Conservation (phyloP, 1,284 basidiomycete genomes). For the Apiotrichum gamsii region DNA sequence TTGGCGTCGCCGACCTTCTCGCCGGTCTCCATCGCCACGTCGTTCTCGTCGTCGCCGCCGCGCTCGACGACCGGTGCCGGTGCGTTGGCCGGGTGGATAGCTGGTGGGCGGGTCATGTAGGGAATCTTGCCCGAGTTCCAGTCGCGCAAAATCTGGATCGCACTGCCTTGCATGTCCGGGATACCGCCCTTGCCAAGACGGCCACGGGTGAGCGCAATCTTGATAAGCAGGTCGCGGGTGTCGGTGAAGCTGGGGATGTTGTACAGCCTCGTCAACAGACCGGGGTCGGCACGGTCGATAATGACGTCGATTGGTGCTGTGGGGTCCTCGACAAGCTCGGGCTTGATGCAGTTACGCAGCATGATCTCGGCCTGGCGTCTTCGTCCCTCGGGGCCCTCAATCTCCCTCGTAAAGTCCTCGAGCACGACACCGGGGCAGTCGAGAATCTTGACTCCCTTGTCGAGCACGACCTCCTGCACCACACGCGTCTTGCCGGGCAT, state of each 20-base stretch:
- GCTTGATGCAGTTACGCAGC: constrained; percentile 86
- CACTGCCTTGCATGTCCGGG: constrained; percentile 77
- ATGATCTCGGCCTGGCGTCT: constrained; percentile 63
- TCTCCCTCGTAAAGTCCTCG: constrained; percentile 56
- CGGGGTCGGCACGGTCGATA: constrained; percentile 59
- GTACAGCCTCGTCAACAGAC: constrained; percentile 73
- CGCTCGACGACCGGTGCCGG: constrained; percentile 11
- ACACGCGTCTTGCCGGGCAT: constrained; percentile 93
- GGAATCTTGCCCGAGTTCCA: constrained; percentile 97
- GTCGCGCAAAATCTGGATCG: constrained; percentile 78
- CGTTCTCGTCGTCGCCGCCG: constrained; percentile 23
- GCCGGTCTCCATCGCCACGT: constrained; percentile 35
- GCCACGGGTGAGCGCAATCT: constrained; percentile 80
- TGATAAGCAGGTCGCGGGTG: constrained; percentile 80
- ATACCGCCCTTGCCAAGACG: constrained; percentile 84
- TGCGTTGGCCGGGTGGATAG: constrained; percentile 52
- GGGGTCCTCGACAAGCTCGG: constrained; percentile 86
- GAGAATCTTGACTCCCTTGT: constrained; percentile 84
- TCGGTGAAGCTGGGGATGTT: constrained; percentile 65
- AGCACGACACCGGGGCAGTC: constrained; percentile 92
- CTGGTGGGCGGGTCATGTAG: constrained; percentile 75
- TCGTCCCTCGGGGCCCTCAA: constrained; percentile 51
- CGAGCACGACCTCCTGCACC: constrained; percentile 86
- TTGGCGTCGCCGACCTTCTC: constrained; percentile 40
- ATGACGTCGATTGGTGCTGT: constrained; percentile 85